phyloP scores from a whole-genome alignment of 164 flowering plant genomes.

The Piper longum region DNA sequence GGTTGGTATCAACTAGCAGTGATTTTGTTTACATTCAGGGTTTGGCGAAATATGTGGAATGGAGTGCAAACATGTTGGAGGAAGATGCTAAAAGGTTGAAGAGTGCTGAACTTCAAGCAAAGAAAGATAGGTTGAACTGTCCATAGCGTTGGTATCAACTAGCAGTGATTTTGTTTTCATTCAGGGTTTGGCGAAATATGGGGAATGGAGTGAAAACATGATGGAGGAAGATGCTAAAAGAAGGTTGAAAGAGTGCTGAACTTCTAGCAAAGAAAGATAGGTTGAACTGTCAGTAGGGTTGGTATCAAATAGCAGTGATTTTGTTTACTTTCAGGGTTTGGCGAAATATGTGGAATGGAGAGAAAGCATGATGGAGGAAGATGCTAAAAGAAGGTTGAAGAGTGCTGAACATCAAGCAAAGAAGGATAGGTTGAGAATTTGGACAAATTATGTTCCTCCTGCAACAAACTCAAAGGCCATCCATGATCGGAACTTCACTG shows the following conservation, averaged over 20 bases:
- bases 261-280: conserved; percentile 77
- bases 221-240: conserved; percentile 85
- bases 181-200: conserved; percentile 86
- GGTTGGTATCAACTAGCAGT: background rate
- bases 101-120: conserved; percentile 77
- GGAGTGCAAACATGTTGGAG: conserved; percentile 98
- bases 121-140: conserved; percentile 61
- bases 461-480: conserved; percentile 86
- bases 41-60: conserved; percentile 83
- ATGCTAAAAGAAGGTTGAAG: conserved; percentile 60
- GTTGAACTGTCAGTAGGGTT: too few species aligned
- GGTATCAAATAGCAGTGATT: background rate
- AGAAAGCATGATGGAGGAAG: conserved; percentile 90
- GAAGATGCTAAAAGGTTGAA: conserved; percentile 70
- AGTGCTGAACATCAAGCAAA: conserved; percentile 81
- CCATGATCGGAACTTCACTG: conserved; percentile 84
- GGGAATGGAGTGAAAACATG: conserved; percentile 96
- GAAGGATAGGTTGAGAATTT: conserved; percentile 56
- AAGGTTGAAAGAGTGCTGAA: conserved; percentile 61
- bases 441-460: conserved; percentile 90
- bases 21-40: conserved; percentile 32
- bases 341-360: conserved; percentile 99
- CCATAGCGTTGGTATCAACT: too few species aligned
- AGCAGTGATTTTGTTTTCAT: background rate
- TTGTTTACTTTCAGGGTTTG: conserved; percentile 47